Evolutionary conservation across 257 asterid genomes (phyloP).

Genomic region (Solanum chmielewskii): DNA sequence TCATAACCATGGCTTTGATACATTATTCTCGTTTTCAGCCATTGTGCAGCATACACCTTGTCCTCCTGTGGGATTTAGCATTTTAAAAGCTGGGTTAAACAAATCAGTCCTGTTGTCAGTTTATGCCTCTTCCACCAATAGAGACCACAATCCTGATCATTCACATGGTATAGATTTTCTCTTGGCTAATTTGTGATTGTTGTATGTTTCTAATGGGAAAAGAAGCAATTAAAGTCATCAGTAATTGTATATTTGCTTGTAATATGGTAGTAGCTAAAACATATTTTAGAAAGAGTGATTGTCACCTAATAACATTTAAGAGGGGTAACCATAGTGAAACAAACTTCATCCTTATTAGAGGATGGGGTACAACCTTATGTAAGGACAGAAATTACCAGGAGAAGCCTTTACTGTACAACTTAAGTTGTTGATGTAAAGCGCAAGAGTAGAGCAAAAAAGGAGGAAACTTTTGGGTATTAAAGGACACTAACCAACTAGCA

Average conservation of each 20-base stretch:
- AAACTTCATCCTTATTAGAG: not conserved
- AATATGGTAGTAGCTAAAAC: not conserved
- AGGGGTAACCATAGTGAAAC: not conserved
- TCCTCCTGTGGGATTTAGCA: slow-evolving; percentile 94
- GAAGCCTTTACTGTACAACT: not conserved
- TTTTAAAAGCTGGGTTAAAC: slow-evolving; percentile 92
- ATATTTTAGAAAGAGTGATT: not conserved
- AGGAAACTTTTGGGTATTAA: not conserved
- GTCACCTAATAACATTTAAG: not conserved
- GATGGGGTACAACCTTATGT: not conserved
- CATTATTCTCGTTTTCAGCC: slow-evolving; percentile 88
- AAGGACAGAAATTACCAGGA: not conserved
- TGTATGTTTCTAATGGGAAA: not conserved
- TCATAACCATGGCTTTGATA: slow-evolving; percentile 86
- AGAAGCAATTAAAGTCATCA: not conserved
- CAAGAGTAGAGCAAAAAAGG: not conserved
- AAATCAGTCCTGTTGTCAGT: slow-evolving; percentile 96
- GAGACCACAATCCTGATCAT: slow-evolving; percentile 43
- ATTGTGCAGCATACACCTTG: slow-evolving; percentile 76
- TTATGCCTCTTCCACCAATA: slow-evolving; percentile 67
- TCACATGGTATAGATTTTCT: slow-evolving; percentile 62
- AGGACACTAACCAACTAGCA: not conserved
- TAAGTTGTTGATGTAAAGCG: not conserved
- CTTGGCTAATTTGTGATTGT: slow-evolving; percentile 1
- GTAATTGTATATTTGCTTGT: not conserved